These are phyloP conservation scores for Penicillium coprophilum DNA, from an alignment of 495 filamentous ascomycete species.

Conservation along the genomic window DNA sequence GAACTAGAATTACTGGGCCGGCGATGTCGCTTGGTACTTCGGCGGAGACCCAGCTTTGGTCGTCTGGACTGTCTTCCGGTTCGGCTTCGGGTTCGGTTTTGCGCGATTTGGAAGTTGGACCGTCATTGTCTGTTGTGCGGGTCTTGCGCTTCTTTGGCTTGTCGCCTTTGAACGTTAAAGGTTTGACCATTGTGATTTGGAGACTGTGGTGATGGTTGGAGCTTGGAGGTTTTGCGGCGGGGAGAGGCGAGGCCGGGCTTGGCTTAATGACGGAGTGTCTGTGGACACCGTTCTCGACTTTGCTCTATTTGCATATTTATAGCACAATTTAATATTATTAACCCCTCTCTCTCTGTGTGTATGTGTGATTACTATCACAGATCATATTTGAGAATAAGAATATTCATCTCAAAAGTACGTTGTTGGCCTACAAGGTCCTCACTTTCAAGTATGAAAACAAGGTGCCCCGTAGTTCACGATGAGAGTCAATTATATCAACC, in stretches of 20 bases:
- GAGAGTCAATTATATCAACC: constrained; percentile 12
- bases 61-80: constrained; percentile 49
- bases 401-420: background rate
- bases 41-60: constrained; percentile 88
- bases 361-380: too few relatives aligned
- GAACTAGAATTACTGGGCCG: constrained; percentile 80
- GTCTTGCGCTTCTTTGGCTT: constrained; percentile 88
- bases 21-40: constrained; percentile 71
- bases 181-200: constrained; percentile 61
- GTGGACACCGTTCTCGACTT: too few relatives aligned
- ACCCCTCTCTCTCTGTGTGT: background rate
- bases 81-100: constrained; percentile 26
- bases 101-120: constrained; percentile 42
- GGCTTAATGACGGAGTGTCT: background rate
- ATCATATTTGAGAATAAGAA: background rate
- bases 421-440: constrained; percentile 15
- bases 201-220: constrained; percentile 10
- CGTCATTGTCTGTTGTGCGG: constrained; percentile 37
- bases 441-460: background rate
- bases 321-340: background rate
- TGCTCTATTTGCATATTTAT: too few relatives aligned
- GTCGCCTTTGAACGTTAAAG: constrained; percentile 93
- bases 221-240: constrained; percentile 1
- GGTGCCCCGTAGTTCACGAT: constrained; percentile 2
- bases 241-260: background rate